Evolutionary conservation across 441 rosid species (phyloP).

Genomic region (Breynia disticha): DNA sequence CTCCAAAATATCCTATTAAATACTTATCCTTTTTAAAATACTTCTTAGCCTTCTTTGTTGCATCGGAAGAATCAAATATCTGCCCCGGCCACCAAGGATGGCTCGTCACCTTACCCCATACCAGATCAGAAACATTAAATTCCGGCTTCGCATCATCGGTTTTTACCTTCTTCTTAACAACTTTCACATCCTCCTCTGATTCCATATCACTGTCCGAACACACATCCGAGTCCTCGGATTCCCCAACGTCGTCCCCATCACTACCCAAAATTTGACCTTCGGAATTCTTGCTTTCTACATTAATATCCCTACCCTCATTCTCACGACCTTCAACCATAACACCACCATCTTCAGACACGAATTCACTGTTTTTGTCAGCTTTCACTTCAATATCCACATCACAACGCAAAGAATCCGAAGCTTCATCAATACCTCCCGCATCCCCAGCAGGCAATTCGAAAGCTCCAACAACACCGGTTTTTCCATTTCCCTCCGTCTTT

Average conservation of each 20-base stretch:
- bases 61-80: conserved; percentile 46
- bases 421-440: background rate
- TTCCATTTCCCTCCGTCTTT: background rate
- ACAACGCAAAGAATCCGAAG: background rate
- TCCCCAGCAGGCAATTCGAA: background rate
- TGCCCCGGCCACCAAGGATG: conserved; percentile 98
- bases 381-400: conserved; percentile 5
- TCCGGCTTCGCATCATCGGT: conserved; percentile 12
- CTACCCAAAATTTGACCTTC: conserved; percentile 2
- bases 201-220: conserved; percentile 24
- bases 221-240: conserved; percentile 8
- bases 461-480: background rate
- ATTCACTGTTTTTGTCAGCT: background rate
- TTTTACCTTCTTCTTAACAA: conserved; percentile 9
- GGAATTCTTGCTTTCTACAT: conserved; percentile 8
- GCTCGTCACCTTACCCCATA: conserved; percentile 87
- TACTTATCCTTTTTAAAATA: conserved; percentile 42
- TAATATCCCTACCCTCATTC: conserved; percentile 18
- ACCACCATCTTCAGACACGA: background rate
- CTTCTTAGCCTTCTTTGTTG: conserved; percentile 55
- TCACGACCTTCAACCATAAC: conserved; percentile 10
- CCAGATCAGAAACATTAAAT: conserved; percentile 45
- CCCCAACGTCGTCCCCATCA: conserved; percentile 4
- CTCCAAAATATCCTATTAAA: conserved; percentile 67
- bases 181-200: conserved; percentile 13